phyloP scores from a whole-genome alignment of 176 grass and related monocot species.

The Cenchrus purpureus region DNA sequence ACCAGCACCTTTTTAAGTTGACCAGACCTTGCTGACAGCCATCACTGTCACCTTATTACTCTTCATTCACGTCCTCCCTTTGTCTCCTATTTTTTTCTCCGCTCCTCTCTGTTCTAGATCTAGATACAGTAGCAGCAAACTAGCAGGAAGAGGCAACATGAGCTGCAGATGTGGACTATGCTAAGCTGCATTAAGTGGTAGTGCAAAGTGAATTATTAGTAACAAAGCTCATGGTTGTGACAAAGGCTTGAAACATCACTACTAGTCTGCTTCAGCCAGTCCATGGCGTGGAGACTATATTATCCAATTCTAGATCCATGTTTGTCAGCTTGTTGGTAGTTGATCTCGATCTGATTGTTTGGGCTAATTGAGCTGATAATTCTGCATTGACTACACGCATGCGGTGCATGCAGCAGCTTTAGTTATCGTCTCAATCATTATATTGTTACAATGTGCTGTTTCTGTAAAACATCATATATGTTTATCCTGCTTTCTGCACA shows the following conservation, averaged over 20 bases:
- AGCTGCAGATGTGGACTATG: neutral
- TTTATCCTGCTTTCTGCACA: conserved; percentile 14
- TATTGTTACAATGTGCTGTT: conserved; percentile 9
- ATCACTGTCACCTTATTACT: neutral
- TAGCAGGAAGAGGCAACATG: neutral
- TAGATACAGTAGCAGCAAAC: neutral
- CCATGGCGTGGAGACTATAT: neutral
- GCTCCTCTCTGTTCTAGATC: neutral
- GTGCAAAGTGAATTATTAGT: neutral
- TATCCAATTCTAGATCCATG: neutral
- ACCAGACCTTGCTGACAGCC: neutral
- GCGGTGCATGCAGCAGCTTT: neutral
- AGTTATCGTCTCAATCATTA: conserved; percentile 12
- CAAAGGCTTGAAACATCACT: no score
- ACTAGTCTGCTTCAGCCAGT: neutral
- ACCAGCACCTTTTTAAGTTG: no score
- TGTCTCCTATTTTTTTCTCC: neutral
- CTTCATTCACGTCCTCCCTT: neutral
- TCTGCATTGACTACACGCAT: no score
- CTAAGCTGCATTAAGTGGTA: neutral
- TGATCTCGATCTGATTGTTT: conserved; percentile 19
- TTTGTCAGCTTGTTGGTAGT: neutral
- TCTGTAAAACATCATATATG: conserved; percentile 16
- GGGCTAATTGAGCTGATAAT: neutral
- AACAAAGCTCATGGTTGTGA: neutral